Evolutionary conservation across 805 yeast genomes (phyloP).

Genomic region (Ogataea parapolymorpha): DNA sequence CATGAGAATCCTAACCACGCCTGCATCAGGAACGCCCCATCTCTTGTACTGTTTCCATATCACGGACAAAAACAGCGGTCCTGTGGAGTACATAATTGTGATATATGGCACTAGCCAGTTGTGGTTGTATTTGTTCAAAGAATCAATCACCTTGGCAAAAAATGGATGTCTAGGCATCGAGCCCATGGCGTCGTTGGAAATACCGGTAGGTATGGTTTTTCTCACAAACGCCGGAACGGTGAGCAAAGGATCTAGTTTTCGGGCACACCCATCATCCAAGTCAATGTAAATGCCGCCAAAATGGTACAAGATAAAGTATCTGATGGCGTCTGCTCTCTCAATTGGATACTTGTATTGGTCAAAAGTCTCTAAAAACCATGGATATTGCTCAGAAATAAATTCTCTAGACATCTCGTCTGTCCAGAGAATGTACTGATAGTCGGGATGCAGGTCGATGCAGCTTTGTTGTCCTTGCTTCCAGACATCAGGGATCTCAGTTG

Average conservation of each 20-base stretch:
- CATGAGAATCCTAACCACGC: constrained; percentile 63
- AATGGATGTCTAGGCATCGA: constrained; percentile 84
- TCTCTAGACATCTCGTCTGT: constrained; percentile 80
- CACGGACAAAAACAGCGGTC: constrained; percentile 82
- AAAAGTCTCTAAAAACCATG: constrained; percentile 83
- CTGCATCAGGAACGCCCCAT: constrained; percentile 68
- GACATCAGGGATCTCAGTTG: constrained; percentile 68
- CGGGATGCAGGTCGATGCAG: constrained; percentile 79
- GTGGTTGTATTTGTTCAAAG: constrained; percentile 57
- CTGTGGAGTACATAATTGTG: constrained; percentile 91
- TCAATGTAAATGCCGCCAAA: constrained; percentile 91
- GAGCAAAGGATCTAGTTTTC: constrained; percentile 75
- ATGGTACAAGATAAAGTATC: constrained; percentile 79
- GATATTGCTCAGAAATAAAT: constrained; percentile 73
- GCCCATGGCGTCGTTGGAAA: constrained; percentile 92
- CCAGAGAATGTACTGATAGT: constrained; percentile 86
- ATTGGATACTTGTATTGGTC: constrained; percentile 77
- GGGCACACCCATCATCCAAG: constrained; percentile 82
- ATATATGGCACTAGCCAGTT: constrained; percentile 86
- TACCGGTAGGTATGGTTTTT: constrained; percentile 85
- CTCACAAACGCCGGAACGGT: constrained; percentile 83
- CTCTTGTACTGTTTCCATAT: constrained; percentile 86
- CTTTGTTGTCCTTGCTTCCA: constrained; percentile 79
- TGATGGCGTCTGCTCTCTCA: constrained; percentile 85
- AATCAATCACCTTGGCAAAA: constrained; percentile 65